phyloP scores from a whole-genome alignment of 495 filamentous ascomycete species.

The Neurospora sp. region DNA sequence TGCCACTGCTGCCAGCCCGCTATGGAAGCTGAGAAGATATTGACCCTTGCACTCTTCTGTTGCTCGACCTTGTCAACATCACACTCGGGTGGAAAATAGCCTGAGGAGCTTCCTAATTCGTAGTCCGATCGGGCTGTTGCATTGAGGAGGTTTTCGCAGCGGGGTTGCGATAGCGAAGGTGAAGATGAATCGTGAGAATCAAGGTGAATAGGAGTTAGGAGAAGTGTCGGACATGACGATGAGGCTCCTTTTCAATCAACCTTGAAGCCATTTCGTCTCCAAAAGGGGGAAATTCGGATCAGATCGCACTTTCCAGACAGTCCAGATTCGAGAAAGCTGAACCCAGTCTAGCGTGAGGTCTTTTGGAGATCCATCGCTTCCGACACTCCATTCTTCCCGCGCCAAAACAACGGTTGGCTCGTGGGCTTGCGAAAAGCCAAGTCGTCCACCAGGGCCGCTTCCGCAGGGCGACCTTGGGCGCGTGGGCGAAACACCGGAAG shows the following conservation, averaged over 20 bases:
- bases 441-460: background rate
- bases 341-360: background rate
- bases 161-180: background rate
- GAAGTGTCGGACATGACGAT: background rate
- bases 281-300: background rate
- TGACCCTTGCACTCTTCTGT: background rate
- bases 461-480: background rate
- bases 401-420: background rate
- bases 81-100: background rate
- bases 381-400: background rate
- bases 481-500: background rate
- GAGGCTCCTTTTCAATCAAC: background rate
- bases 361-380: background rate
- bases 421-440: background rate
- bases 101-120: background rate
- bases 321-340: background rate
- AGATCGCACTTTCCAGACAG: background rate
- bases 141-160: background rate
- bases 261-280: background rate
- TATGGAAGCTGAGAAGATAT: background rate
- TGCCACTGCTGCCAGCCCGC: background rate
- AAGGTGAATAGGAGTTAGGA: background rate
- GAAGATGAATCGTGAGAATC: background rate
- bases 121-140: background rate
- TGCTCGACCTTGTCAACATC: background rate